Evolutionary conservation across 2,329 filamentous ascomycete genomes (phyloP).

Genomic region (Coniella vitis): DNA sequence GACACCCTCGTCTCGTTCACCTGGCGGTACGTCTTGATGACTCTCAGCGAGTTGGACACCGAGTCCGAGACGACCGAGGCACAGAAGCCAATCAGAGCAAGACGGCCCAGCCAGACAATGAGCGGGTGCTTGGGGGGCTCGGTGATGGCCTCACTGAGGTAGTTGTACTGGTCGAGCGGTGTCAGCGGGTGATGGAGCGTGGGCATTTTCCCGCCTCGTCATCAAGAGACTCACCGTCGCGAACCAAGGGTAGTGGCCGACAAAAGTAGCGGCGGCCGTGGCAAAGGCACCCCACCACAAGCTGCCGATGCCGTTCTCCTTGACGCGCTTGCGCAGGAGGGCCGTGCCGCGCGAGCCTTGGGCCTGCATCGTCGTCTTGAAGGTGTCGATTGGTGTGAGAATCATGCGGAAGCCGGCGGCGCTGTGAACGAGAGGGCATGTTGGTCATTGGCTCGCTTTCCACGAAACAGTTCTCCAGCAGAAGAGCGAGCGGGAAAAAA

Average conservation of each 20-base stretch:
- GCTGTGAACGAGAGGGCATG: conserved; percentile 19
- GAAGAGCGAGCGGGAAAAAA: no score
- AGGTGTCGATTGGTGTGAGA: conserved; percentile 40
- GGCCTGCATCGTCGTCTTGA: conserved; percentile 44
- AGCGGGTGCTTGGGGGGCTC: conserved; percentile 35
- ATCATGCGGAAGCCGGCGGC: conserved; percentile 41
- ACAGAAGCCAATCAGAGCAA: conserved; percentile 37
- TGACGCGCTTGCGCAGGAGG: conserved; percentile 37
- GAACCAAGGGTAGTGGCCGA: conserved; percentile 44
- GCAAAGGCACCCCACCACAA: conserved; percentile 44
- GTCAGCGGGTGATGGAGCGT: not conserved
- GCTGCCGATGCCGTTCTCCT: conserved; percentile 36
- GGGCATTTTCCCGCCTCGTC: not conserved
- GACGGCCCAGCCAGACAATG: conserved; percentile 34
- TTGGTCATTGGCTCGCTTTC: not conserved
- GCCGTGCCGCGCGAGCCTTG: conserved; percentile 36
- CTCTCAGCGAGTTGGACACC: conserved; percentile 39
- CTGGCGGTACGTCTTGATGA: conserved; percentile 43
- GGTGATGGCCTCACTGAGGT: conserved; percentile 30
- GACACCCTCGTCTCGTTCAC: conserved; percentile 41
- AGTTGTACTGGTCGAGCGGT: conserved; percentile 32
- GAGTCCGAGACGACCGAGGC: conserved; percentile 39
- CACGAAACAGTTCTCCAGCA: no score
- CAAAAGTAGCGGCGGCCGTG: conserved; percentile 41
- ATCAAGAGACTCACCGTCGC: conserved; percentile 31